Base-by-base conservation (phyloP, 2,329 filamentous ascomycete species). In the Westerdykella ornata region DNA sequence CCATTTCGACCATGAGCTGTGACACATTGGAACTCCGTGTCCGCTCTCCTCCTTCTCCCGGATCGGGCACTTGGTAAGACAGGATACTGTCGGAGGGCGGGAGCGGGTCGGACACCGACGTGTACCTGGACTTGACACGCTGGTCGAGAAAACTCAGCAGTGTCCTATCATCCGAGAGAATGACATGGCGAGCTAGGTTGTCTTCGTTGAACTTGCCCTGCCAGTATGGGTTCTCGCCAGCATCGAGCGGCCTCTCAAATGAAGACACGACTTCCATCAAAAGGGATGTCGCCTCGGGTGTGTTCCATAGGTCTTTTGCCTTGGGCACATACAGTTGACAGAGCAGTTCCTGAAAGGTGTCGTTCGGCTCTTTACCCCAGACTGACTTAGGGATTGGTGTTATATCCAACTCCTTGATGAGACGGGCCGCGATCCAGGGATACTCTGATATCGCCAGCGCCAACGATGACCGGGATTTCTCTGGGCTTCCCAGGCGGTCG, bases 301-400 rank as follows among this genome's bases (percentile, higher is more conserved):
- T 88, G 59, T 88, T 88, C 89, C 89, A 96, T 3, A 94, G 70
- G 52, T 90, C 85, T 57, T 88, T 90, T 4, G 84, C 76, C 34
- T 84, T 79, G 42, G 79, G 73, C 19, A 87, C 74, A 59, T 95
- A 95, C 2, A 94, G 73, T 55, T 84, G 80, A 4, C 81, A 80
- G 55, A 87, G 78, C 29, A 95, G 76, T 41, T 78, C 74, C 50
- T 88, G 77, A 35, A 80, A 73, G 11, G 76, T 72, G 20, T 80
- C 76, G 1, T 81, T 75, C 4, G 85, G 78, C 54, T 80, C 75
- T 46, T 82, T 76, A 38, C 86, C 89, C 90, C 92, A 97, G 22
- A 97, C 77, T 0, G 81, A 77, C 26, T 82, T 82, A 1, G 92
- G 89, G 6, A 86, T 72, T 5, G 77, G 74, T 12, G 88, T 83